Conservation (phyloP, 2,329 filamentous ascomycete species). For the Aspergillus ibericus region DNA sequence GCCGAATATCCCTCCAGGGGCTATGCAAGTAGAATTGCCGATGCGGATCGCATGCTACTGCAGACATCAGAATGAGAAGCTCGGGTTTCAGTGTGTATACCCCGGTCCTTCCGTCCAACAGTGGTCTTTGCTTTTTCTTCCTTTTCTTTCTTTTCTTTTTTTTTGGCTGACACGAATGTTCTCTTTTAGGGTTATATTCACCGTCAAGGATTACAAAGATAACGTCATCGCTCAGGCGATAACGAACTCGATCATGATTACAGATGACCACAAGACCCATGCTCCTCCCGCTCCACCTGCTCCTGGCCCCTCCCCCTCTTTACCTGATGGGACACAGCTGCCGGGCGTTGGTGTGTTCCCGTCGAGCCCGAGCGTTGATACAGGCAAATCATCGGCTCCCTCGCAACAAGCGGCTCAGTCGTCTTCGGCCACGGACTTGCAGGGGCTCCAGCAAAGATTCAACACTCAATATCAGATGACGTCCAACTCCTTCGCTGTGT, state of each 20-base stretch:
- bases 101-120: not conserved
- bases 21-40: constrained; percentile 77
- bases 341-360: constrained; percentile 48
- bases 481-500: constrained; percentile 40
- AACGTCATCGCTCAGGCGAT: constrained; percentile 80
- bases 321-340: constrained; percentile 42
- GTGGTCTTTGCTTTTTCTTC: not conserved
- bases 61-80: constrained; percentile 89
- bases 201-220: constrained; percentile 77
- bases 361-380: constrained; percentile 33
- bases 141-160: not conserved
- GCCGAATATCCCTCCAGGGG: constrained; percentile 50
- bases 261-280: constrained; percentile 94
- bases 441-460: constrained; percentile 57
- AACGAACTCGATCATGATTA: constrained; percentile 90
- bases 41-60: constrained; percentile 99
- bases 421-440: constrained; percentile 65
- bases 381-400: constrained; percentile 30
- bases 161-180: constrained; percentile 20
- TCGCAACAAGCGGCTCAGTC: constrained; percentile 50
- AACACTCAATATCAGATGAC: constrained; percentile 43
- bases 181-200: constrained; percentile 73
- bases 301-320: constrained; percentile 34
- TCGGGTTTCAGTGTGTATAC: constrained; percentile 66
- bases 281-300: constrained; percentile 43